Percentiles rank a stretch among this genome's conserved stretches.
Evolutionary conservation across 2,329 filamentous ascomycete species (phyloP).

Genomic region (Bipolaris cookei): DNA sequence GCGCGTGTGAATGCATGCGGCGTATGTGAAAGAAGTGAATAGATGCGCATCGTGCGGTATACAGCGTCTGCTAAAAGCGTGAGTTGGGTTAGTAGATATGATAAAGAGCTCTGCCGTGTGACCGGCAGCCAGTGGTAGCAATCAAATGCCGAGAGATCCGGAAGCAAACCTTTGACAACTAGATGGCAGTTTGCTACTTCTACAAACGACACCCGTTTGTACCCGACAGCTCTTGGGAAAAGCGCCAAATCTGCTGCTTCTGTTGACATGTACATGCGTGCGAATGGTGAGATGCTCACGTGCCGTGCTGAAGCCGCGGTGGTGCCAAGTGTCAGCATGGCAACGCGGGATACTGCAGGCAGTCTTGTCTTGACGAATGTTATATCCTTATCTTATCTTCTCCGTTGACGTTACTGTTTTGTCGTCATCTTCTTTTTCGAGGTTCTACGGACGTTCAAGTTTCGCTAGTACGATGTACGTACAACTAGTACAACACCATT

Average conservation of each 20-base stretch:
- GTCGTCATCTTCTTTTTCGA: not conserved
- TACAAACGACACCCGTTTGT: too few relatives aligned
- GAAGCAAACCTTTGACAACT: too few relatives aligned
- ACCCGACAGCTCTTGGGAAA: too few relatives aligned
- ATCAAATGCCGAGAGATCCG: too few relatives aligned
- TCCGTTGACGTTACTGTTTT: not conserved
- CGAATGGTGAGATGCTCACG: not conserved
- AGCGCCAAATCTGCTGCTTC: too few relatives aligned
- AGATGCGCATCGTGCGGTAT: too few relatives aligned
- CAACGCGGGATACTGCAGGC: not conserved
- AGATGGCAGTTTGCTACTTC: too few relatives aligned
- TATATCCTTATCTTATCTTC: not conserved
- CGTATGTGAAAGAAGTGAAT: not conserved
- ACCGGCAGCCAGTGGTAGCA: too few relatives aligned
- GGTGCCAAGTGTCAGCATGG: not conserved
- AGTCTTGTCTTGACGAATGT: not conserved
- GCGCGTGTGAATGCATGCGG: not conserved
- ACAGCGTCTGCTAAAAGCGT: too few relatives aligned
- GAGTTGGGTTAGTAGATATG: too few relatives aligned
- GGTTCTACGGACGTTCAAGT: not conserved
- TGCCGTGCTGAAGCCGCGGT: not conserved
- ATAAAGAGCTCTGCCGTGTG: too few relatives aligned
- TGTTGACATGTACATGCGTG: too few relatives aligned
- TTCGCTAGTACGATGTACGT: not conserved
- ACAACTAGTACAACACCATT: not conserved